Percentiles rank a stretch among this genome's conserved stretches.
Conservation (phyloP, 495 filamentous ascomycete species). For the Bacidia gigantensis region DNA sequence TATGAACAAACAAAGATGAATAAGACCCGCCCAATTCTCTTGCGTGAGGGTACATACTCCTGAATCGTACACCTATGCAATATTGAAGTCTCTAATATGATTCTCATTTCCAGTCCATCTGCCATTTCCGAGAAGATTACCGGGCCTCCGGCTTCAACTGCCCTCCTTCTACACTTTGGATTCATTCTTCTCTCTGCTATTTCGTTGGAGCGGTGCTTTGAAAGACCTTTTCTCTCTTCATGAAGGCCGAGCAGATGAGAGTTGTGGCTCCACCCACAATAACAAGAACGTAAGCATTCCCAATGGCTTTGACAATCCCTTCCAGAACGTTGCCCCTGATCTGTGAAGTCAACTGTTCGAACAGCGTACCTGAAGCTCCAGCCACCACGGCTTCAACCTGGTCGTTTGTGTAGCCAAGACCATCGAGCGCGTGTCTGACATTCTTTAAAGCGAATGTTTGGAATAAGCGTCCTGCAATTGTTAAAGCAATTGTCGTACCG, state of each 20-base stretch:
- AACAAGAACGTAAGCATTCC: background rate
- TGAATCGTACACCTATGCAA: too few relatives aligned
- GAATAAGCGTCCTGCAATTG: background rate
- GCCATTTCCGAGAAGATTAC: too few relatives aligned
- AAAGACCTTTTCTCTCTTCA: too few relatives aligned
- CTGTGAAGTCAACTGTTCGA: background rate
- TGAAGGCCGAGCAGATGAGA: background rate
- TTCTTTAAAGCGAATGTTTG: background rate
- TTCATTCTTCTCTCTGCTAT: too few relatives aligned
- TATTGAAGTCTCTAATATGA: too few relatives aligned
- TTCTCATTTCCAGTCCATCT: too few relatives aligned
- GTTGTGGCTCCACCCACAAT: background rate
- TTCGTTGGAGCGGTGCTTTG: too few relatives aligned
- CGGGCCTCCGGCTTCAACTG: too few relatives aligned
- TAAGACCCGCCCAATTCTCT: too few relatives aligned
- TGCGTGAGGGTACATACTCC: too few relatives aligned
- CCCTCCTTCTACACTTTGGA: too few relatives aligned
- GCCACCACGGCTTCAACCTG: background rate
- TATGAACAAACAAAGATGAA: too few relatives aligned
- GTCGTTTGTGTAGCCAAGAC: background rate
- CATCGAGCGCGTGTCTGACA: background rate
- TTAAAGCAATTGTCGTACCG: background rate
- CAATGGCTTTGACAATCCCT: background rate
- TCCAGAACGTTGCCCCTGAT: background rate
- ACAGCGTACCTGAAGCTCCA: background rate